Conservation (phyloP, 2,329 filamentous ascomycete genomes). For the Neoarthrinium moseri region DNA sequence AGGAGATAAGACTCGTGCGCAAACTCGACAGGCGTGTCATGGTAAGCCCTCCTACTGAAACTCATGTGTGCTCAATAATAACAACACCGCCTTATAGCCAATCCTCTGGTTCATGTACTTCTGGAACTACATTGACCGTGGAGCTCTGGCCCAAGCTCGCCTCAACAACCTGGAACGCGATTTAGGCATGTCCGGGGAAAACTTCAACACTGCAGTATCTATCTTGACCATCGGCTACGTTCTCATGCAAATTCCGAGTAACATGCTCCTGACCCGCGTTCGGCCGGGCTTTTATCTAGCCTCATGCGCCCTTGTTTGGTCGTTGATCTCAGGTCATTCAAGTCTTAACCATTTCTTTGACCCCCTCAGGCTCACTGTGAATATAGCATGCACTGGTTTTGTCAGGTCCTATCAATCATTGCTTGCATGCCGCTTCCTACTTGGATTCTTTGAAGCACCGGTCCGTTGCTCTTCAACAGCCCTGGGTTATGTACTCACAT, state of each 20-base stretch:
- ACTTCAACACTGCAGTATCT: constrained; percentile 31
- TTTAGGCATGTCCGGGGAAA: constrained; percentile 36
- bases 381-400: constrained; percentile 30
- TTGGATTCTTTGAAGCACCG: constrained; percentile 37
- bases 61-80: constrained; percentile 6
- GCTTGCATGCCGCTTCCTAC: constrained; percentile 34
- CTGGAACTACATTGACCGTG: constrained; percentile 44
- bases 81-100: constrained; percentile 21
- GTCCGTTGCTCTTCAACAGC: constrained; percentile 14
- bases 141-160: constrained; percentile 45
- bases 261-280: constrained; percentile 44
- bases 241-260: constrained; percentile 36
- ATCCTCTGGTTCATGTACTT: constrained; percentile 43
- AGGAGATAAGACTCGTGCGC: constrained; percentile 32
- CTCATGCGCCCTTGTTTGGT: constrained; percentile 9
- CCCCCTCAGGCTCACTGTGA: not conserved
- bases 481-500: not conserved
- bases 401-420: constrained; percentile 33
- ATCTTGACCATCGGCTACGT: constrained; percentile 38
- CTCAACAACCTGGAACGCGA: constrained; percentile 39
- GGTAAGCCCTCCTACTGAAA: constrained; percentile 37
- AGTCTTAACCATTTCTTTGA: not conserved
- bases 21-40: constrained; percentile 34
- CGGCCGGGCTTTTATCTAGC: constrained; percentile 42
- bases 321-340: not conserved